phyloP scores from a whole-genome alignment of 2,329 filamentous ascomycete genomes.

The Drechmeria coniospora region DNA sequence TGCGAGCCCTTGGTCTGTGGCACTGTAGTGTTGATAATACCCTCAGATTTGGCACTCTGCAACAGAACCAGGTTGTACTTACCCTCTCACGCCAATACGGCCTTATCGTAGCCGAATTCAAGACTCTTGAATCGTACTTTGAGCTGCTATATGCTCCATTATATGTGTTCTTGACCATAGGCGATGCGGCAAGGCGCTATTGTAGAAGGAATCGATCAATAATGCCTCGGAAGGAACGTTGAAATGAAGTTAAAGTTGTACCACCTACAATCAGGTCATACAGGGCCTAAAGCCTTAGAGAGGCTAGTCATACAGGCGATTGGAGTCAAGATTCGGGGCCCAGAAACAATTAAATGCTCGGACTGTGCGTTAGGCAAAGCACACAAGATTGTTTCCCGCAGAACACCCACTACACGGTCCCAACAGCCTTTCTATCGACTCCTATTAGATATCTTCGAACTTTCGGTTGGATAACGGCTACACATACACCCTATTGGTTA shows the following conservation, averaged over 20 bases:
- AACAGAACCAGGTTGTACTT: neutral
- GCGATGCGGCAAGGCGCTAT: no score
- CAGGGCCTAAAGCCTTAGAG: neutral
- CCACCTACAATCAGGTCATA: neutral
- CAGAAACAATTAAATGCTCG: neutral
- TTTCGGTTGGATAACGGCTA: constrained; percentile 1
- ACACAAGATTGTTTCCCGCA: constrained; percentile 1
- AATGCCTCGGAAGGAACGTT: neutral
- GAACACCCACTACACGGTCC: neutral
- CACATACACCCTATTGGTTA: neutral
- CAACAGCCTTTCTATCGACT: constrained; percentile 1
- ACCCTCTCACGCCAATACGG: neutral
- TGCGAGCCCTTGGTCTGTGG: neutral
- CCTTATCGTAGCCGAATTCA: neutral
- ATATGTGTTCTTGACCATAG: constrained; percentile 1
- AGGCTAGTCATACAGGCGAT: neutral
- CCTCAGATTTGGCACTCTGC: neutral
- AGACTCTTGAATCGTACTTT: neutral
- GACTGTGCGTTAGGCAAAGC: neutral
- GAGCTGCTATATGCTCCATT: neutral
- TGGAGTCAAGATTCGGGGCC: neutral
- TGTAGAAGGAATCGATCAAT: no score
- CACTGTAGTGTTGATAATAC: neutral
- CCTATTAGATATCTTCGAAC: constrained; percentile 1
- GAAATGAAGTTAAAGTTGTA: neutral